Evolutionary conservation across 805 yeast genomes (phyloP), one percentile per base, ranked within the genome.

Genomic region (Millerozyma miso): DNA sequence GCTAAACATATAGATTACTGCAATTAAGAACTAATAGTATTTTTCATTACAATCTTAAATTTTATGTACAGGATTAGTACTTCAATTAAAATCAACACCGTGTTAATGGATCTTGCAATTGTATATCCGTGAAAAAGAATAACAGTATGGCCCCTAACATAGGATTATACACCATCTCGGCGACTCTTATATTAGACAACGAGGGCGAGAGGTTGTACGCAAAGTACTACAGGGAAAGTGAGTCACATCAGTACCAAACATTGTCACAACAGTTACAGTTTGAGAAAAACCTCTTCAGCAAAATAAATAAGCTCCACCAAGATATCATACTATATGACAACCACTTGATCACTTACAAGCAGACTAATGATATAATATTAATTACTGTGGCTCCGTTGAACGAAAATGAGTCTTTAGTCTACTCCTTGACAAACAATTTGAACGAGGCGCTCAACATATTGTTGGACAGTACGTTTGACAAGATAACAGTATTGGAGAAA

Each of bases 401-500:
- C 47, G 98, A 91, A 66, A 93, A 89, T 63, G 99, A 93, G 67
- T 69, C 83, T 23, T 71, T 89, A 65, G 68, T 91, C 33, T 88
- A 76, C 65, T 82, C 83, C 38, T 83, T 85, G 31, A 77, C 89
- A 40, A 73, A 79, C 49, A 96, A 91, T 23, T 74, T 93, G 48
- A 77, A 77, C 51, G 96, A 89, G 49, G 85, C 96, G 10, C 69
- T 93, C 48, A 91, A 85, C 52, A 80, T 87, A 45, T 75, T 90
- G 39, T 71, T 90, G 47, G 80, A 76, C 52, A 74, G 70, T 51
- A 76, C 85, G 12, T 70, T 90, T 48, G 98, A 93, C 64, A 87
- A 82, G 61, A 75, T 81, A 51, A 77, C 90, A 3, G 69, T 91
- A 37, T 77, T 82, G 54, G 96, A 87, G 50, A 79, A 83, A 60